Conservation (phyloP, 176 grass and related monocot species). For the Bromus sterilis region DNA sequence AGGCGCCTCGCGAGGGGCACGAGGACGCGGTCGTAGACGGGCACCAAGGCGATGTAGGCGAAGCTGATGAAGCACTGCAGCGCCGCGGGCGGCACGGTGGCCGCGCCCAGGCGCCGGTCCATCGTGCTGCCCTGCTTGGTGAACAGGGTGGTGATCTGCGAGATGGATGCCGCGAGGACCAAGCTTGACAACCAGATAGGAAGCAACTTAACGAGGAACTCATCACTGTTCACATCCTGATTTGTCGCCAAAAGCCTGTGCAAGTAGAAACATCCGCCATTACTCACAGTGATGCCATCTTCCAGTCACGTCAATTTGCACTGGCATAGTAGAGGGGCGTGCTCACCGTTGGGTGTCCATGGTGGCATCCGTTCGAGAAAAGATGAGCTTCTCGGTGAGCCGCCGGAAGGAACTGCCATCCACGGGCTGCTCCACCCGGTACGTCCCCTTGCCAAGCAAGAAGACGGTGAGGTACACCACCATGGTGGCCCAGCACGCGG, state of each 20-base stretch:
- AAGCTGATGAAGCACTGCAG: conserved; percentile 23
- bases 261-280: neutral
- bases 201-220: conserved; percentile 20
- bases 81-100: conserved; percentile 24
- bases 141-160: conserved; percentile 43
- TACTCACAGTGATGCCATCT: neutral
- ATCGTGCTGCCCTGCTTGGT: conserved; percentile 49
- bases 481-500: conserved; percentile 39
- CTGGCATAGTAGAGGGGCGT: neutral
- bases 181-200: conserved; percentile 36
- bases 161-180: neutral
- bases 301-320: neutral
- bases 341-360: neutral
- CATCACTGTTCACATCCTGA: neutral
- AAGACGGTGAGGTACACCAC: conserved; percentile 25
- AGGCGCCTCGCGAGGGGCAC: conserved; percentile 33
- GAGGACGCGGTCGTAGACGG: conserved; percentile 39
- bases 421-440: neutral
- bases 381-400: neutral
- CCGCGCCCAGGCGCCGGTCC: conserved; percentile 19
- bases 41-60: neutral
- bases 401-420: neutral
- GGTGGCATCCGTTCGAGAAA: neutral
- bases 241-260: neutral
- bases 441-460: conserved; percentile 27